Conservation (phyloP, 495 filamentous ascomycete genomes). For the Neurospora sp. region DNA sequence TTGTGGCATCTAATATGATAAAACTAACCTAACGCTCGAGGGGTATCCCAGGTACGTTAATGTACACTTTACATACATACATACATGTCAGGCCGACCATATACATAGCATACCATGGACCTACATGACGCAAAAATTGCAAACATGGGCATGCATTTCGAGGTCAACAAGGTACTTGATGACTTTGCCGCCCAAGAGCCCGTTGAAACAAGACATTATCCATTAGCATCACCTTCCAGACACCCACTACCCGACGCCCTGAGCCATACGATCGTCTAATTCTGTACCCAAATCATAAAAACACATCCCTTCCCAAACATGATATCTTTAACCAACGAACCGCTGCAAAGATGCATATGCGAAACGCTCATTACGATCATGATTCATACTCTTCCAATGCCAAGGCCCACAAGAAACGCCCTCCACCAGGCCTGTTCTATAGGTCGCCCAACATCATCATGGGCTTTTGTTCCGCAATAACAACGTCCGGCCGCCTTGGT, state of each 20-base stretch:
- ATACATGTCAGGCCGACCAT: background rate
- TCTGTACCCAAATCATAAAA: background rate
- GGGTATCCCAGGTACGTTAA: background rate
- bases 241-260: background rate
- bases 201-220: background rate
- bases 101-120: background rate
- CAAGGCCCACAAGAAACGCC: background rate
- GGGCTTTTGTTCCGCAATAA: background rate
- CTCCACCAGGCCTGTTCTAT: background rate
- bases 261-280: background rate
- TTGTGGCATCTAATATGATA: background rate
- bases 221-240: background rate
- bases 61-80: background rate
- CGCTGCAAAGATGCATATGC: background rate
- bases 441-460: background rate
- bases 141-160: background rate
- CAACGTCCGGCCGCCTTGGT: background rate
- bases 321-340: background rate
- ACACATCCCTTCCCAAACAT: background rate
- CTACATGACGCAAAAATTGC: background rate
- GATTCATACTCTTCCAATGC: background rate
- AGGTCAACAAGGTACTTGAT: background rate
- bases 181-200: background rate
- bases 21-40: background rate
- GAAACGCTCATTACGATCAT: background rate